Conservation (phyloP, 1,284 basidiomycete genomes). For the Hortiboletus rubellus region DNA sequence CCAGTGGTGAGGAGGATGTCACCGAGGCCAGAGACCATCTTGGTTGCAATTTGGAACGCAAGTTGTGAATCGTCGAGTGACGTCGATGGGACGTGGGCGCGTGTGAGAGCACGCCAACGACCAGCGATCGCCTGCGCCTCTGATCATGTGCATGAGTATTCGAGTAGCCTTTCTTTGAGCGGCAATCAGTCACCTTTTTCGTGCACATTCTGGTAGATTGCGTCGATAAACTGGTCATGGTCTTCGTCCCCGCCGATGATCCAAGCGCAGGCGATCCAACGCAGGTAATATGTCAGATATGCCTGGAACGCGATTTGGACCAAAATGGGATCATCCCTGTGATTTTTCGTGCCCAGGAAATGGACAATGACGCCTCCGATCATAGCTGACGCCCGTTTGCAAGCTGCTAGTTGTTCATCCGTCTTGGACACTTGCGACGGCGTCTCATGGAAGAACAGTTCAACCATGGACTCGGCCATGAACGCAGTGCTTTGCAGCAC, state of each 20-base stretch:
- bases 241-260: slow-evolving; percentile 31
- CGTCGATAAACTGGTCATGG: slow-evolving; percentile 27
- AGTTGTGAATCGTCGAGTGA: slow-evolving; percentile 26
- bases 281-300: slow-evolving; percentile 26
- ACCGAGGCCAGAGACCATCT: slow-evolving; percentile 25
- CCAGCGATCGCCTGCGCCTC: slow-evolving; percentile 36
- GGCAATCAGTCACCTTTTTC: slow-evolving; percentile 20
- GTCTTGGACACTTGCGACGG: slow-evolving; percentile 8
- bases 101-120: slow-evolving; percentile 35
- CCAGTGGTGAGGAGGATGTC: slow-evolving; percentile 35
- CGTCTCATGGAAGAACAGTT: slow-evolving; percentile 25
- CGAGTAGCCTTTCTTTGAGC: not conserved
- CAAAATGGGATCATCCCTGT: slow-evolving; percentile 35
- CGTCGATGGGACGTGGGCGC: slow-evolving; percentile 27
- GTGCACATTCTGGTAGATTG: slow-evolving; percentile 28
- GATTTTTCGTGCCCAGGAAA: slow-evolving; percentile 32
- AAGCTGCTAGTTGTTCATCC: slow-evolving; percentile 28
- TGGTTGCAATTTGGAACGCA: slow-evolving; percentile 23
- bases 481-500: slow-evolving; percentile 38
- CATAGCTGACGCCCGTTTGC: slow-evolving; percentile 21
- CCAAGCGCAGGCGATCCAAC: slow-evolving; percentile 34
- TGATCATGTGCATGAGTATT: slow-evolving; percentile 10
- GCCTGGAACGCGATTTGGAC: slow-evolving; percentile 38
- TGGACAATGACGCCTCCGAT: slow-evolving; percentile 28
- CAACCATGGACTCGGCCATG: slow-evolving; percentile 38